Evolutionary conservation across 495 filamentous ascomycete species (phyloP).

Genomic region (Chaetomium fimeti): DNA sequence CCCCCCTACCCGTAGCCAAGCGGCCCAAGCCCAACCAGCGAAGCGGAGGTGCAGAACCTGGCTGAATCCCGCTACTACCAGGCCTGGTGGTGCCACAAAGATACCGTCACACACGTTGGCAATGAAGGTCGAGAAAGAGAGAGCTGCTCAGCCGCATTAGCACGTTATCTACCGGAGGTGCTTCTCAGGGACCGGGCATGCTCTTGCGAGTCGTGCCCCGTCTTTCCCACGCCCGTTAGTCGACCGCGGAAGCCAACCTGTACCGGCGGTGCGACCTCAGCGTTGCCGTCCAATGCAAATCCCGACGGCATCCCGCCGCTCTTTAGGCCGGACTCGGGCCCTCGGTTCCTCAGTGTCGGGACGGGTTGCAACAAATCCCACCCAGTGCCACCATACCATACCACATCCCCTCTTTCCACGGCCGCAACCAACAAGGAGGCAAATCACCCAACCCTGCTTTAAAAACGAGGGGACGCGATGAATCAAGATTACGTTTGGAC

Average conservation of each 20-base stretch:
- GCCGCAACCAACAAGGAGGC: not conserved
- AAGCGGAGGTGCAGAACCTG: not conserved
- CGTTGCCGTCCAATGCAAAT: not conserved
- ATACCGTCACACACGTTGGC: not conserved
- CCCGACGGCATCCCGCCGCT: not conserved
- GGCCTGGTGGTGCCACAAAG: not conserved
- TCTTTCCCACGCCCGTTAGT: not conserved
- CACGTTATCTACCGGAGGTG: not conserved
- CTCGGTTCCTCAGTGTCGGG: slow-evolving; percentile 1
- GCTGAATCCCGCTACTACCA: not conserved
- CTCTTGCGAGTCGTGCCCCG: not conserved
- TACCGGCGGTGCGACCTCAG: not conserved
- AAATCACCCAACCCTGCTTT: not conserved
- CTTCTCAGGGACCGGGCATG: not conserved
- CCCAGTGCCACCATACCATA: not conserved
- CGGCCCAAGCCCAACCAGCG: not conserved
- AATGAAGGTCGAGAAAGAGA: not conserved
- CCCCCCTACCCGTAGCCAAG: not conserved
- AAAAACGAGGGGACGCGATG: not conserved
- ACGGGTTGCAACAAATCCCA: not conserved
- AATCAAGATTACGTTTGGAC: not conserved
- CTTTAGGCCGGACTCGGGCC: not conserved
- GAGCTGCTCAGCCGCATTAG: not conserved
- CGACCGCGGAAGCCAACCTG: not conserved
- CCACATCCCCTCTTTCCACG: not conserved